phyloP scores from a whole-genome alignment of 2,329 filamentous ascomycete species.

The Pseudogymnoascus sp. region DNA sequence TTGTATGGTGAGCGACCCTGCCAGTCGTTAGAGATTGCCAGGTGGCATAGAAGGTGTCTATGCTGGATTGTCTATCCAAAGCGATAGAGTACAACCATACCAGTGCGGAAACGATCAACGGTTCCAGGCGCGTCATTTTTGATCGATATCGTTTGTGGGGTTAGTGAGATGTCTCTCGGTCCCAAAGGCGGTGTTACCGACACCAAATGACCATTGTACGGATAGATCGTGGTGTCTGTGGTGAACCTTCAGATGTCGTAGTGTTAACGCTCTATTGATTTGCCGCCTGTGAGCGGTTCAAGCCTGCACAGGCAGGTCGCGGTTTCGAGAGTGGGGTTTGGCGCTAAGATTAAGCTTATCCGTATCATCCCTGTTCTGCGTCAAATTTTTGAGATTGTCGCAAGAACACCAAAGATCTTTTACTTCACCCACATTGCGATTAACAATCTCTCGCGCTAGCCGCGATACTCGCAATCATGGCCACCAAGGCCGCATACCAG shows the following conservation, averaged over 20 bases:
- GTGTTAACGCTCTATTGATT: neutral
- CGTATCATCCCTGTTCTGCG: slow-evolving; percentile 7
- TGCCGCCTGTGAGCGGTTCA: neutral
- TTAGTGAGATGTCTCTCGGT: neutral
- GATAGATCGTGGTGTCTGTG: neutral
- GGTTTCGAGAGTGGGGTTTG: slow-evolving; percentile 5
- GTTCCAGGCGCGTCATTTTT: slow-evolving; percentile 20
- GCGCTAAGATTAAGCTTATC: slow-evolving; percentile 11
- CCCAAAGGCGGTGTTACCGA: neutral
- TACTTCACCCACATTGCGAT: neutral
- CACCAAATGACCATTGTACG: neutral
- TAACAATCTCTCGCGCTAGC: neutral
- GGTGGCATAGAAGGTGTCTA: neutral
- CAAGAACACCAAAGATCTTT: slow-evolving; percentile 7
- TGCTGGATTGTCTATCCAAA: neutral
- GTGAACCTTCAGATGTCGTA: neutral
- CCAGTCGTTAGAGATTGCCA: neutral
- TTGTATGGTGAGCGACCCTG: slow-evolving; percentile 29
- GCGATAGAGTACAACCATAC: slow-evolving; percentile 13
- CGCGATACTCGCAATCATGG: slow-evolving; percentile 38
- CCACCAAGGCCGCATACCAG: slow-evolving; percentile 57
- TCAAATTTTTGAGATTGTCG: slow-evolving; percentile 8
- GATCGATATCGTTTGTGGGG: neutral
- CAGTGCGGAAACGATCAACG: slow-evolving; percentile 20
- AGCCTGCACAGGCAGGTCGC: neutral